Evolutionary conservation across 2,329 filamentous ascomycete genomes (phyloP), one percentile per base, ranked within the genome.

Genomic region (Nothophoma quercina): DNA sequence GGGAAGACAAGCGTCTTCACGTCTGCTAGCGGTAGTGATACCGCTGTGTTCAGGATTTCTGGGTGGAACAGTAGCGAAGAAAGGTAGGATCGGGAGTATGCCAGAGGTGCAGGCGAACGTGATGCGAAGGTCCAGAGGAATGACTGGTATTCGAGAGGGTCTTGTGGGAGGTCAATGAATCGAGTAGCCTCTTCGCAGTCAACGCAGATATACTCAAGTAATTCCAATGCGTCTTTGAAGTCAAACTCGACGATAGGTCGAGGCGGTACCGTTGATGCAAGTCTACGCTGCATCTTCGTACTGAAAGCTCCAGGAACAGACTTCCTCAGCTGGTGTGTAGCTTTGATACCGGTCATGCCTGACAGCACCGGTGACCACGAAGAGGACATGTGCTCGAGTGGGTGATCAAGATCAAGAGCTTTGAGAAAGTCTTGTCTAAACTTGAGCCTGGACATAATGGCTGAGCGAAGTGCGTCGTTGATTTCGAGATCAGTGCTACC

Each of bases 241-340:
- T 83, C 85, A 2, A 93, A 79, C 45, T 91, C 83, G 9, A 97
- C 90, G 63, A 97, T 93, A 0, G 93, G 93, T 7, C 93, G 85
- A 7, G 95, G 95, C 4, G 95, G 95, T 65, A 97, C 93, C 0
- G 92, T 97, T 62, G 92, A 97, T 1, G 95, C 93, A 25, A 99
- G 81, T 58, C 89, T 89, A n/a, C 93, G 85, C 70, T 99, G 95
- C 29, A 98, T 83, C 69, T 96, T 96, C 19, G 86, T 85, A 64
- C 91, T 97, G 72, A 97, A 98, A 0, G 93, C 86, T n/a, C 87
- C 86, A 0, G 87, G 83, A 0, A 96, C 85, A 0, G 84, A 74
- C 42, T 81, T 85, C 0, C 85, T 89, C 2, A 93, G 73, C 0
- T 75, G 63, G 47, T 88, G 83, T 1, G 88, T 86, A 22, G 80